phyloP scores from a whole-genome alignment of 371 early-diverging fungal genomes.

The Mucor velutinosus region DNA sequence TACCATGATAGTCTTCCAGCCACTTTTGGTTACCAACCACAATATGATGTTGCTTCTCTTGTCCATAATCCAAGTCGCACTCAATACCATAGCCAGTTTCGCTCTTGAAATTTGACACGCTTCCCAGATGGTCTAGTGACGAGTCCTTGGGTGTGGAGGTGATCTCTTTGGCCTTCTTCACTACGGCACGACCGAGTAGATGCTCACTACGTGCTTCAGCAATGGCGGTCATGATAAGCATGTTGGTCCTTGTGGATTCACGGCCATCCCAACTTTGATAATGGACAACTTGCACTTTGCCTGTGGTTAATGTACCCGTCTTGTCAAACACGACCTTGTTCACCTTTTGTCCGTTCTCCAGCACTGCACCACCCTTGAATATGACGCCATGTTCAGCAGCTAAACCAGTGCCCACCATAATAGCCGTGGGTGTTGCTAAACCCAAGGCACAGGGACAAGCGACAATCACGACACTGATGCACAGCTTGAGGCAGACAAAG shows the following conservation, averaged over 20 bases:
- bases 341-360: slow-evolving; percentile 82
- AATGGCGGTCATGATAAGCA: slow-evolving; percentile 54
- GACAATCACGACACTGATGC: slow-evolving; percentile 94
- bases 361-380: slow-evolving; percentile 82
- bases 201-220: slow-evolving; percentile 89
- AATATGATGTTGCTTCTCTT: slow-evolving; percentile 35
- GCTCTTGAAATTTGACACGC: slow-evolving; percentile 63
- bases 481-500: slow-evolving; percentile 83
- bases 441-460: slow-evolving; percentile 99
- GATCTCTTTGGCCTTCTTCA: slow-evolving; percentile 54
- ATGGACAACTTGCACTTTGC: slow-evolving; percentile 76
- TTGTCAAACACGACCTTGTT: slow-evolving; percentile 95
- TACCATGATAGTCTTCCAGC: slow-evolving; percentile 48
- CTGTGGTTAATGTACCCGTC: slow-evolving; percentile 93
- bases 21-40: slow-evolving; percentile 79
- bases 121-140: slow-evolving; percentile 39
- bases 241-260: slow-evolving; percentile 7
- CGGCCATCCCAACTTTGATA: slow-evolving; percentile 23
- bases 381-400: slow-evolving; percentile 92
- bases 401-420: slow-evolving; percentile 98
- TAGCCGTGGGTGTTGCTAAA: slow-evolving; percentile 95
- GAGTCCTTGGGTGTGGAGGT: slow-evolving; percentile 4
- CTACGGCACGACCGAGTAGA: slow-evolving; percentile 83
- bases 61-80: slow-evolving; percentile 45
- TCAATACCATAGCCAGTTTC: slow-evolving; percentile 80